phyloP scores from a whole-genome alignment of 192 early-diverging fungal species.

The Mortierella claussenii region DNA sequence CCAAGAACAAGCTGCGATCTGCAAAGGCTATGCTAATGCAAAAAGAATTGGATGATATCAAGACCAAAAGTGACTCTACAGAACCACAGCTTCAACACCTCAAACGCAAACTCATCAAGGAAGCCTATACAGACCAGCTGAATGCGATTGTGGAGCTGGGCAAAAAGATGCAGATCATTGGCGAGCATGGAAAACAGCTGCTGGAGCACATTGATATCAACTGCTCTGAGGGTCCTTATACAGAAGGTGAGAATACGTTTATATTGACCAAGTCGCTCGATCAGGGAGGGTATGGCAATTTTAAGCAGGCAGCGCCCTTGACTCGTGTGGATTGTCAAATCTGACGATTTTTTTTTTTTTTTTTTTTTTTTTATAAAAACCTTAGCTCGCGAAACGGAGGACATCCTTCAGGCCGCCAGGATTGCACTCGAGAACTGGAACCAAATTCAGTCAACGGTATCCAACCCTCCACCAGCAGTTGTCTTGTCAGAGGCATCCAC shows the following conservation, averaged over 20 bases:
- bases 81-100: slow-evolving; percentile 34
- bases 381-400: slow-evolving; percentile 17
- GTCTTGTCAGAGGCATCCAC: slow-evolving; percentile 1
- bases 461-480: slow-evolving; percentile 2
- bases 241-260: slow-evolving; percentile 34
- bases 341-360: neutral
- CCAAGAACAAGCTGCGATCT: slow-evolving; percentile 22
- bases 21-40: slow-evolving; percentile 25
- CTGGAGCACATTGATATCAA: slow-evolving; percentile 31
- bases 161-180: slow-evolving; percentile 57
- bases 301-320: neutral
- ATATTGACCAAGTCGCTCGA: too few species aligned
- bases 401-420: slow-evolving; percentile 37
- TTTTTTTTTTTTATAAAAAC: neutral
- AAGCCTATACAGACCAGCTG: slow-evolving; percentile 38
- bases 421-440: slow-evolving; percentile 47
- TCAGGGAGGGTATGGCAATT: too few species aligned
- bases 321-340: neutral
- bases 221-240: neutral
- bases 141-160: slow-evolving; percentile 49
- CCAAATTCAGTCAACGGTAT: neutral
- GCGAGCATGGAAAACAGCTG: slow-evolving; percentile 45
- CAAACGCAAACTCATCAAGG: slow-evolving; percentile 53
- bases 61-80: slow-evolving; percentile 11
- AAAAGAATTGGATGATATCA: slow-evolving; percentile 32